Evolutionary conservation across 192 early-diverging fungal species (phyloP).

Genomic region (Coemansia sp.): DNA sequence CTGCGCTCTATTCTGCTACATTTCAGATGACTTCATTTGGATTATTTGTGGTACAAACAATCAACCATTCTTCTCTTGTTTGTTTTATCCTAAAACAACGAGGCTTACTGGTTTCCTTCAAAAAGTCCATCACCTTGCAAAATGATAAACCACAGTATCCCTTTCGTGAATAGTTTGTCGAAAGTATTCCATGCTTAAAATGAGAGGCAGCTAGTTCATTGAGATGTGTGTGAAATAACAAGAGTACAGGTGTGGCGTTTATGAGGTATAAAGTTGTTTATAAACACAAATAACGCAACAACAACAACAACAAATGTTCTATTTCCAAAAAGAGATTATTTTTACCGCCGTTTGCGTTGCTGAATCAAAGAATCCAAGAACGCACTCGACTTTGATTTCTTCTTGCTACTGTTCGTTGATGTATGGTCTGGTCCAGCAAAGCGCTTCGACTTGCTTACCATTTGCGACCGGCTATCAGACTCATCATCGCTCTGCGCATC

Average conservation of each 20-base stretch:
- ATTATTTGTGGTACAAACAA: not conserved
- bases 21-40: not conserved
- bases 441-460: conserved; percentile 7
- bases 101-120: not conserved
- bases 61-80: not conserved
- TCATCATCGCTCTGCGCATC: conserved; percentile 10
- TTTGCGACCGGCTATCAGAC: conserved; percentile 19
- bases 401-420: not conserved
- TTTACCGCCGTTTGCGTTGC: conserved; percentile 12
- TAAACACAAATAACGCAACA: no score
- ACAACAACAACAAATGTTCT: not conserved
- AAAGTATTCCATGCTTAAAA: no score
- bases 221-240: no score
- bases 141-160: not conserved
- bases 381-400: conserved; percentile 19
- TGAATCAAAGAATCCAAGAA: conserved; percentile 36
- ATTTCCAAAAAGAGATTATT: conserved; percentile 1
- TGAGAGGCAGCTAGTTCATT: no score
- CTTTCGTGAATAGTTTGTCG: not conserved
- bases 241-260: no score
- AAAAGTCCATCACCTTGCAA: not conserved
- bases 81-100: not conserved
- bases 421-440: not conserved
- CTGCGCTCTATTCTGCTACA: not conserved
- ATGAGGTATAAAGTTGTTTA: no score